phyloP scores from a whole-genome alignment of 2,329 filamentous ascomycete species.

The Cladophialophora carrionii region DNA sequence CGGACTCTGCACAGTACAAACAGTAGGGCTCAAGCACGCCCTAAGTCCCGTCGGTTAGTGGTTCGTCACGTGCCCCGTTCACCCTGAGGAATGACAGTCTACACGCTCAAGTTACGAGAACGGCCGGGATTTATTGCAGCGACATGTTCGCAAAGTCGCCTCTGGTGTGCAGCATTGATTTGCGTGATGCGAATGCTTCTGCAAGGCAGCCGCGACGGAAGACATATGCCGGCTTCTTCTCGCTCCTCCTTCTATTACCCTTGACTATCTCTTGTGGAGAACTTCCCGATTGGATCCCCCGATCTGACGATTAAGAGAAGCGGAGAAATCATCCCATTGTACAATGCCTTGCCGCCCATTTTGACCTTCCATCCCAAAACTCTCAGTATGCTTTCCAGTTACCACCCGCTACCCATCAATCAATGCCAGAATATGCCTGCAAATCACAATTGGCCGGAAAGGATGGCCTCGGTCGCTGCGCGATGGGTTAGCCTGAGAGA shows the following conservation, averaged over 20 bases:
- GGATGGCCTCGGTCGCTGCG: constrained; percentile 74
- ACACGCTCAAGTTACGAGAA: not conserved
- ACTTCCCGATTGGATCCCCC: not conserved
- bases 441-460: constrained; percentile 71
- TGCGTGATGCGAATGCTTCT: not conserved
- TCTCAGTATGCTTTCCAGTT: constrained; percentile 1
- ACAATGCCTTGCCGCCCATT: constrained; percentile 2
- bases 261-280: not conserved
- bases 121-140: not conserved
- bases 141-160: not conserved
- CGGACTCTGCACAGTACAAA: not conserved
- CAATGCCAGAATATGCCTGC: constrained; percentile 4
- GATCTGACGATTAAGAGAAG: not conserved
- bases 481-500: constrained; percentile 40
- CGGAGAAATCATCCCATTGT: not conserved
- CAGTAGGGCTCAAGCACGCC: no score
- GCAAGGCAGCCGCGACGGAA: not conserved
- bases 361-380: not conserved
- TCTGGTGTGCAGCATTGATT: not conserved
- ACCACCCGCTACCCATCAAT: not conserved
- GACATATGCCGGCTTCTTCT: not conserved
- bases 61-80: not conserved
- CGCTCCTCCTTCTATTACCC: not conserved
- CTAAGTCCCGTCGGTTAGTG: not conserved
- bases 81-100: not conserved